Evolutionary conservation across 1,284 basidiomycete species (phyloP).

Genomic region (Takashimella tepidaria): DNA sequence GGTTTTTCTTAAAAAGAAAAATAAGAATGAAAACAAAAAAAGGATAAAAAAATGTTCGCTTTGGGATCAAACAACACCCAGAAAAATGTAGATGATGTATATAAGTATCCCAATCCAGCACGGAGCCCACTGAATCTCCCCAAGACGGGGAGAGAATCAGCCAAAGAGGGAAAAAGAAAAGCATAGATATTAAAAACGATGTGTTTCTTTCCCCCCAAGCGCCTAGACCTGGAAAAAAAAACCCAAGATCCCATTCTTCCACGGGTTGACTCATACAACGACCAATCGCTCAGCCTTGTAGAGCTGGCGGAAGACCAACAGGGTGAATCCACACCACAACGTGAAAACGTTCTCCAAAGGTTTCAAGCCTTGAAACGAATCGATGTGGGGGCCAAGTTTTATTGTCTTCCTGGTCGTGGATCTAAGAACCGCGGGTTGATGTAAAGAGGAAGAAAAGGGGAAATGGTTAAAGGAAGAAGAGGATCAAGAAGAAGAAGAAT

Average conservation of each 20-base stretch:
- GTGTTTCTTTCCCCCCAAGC: too few relatives aligned
- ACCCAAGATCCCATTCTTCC: conserved; percentile 39
- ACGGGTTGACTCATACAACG: conserved; percentile 49
- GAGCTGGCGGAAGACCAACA: conserved; percentile 45
- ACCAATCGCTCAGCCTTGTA: conserved; percentile 46
- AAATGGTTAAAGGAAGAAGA: conserved; percentile 4
- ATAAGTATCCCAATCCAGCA: too few relatives aligned
- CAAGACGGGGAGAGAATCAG: conserved; percentile 1
- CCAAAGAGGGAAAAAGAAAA: conserved; percentile 2
- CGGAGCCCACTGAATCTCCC: conserved; percentile 4
- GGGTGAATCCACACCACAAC: conserved; percentile 1
- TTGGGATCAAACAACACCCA: conserved; percentile 5
- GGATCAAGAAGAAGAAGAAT: conserved; percentile 5
- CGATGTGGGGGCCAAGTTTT: conserved; percentile 13
- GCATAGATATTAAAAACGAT: too few relatives aligned
- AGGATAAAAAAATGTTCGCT: conserved; percentile 16
- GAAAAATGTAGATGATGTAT: too few relatives aligned
- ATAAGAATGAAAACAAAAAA: conserved; percentile 9
- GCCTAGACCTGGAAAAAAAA: too few relatives aligned
- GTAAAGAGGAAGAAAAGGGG: conserved; percentile 8
- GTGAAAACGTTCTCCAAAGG: too few relatives aligned
- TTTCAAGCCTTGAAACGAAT: not conserved
- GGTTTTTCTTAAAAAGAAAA: not conserved
- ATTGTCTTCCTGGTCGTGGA: conserved; percentile 44
- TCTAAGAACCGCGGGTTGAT: conserved; percentile 48